phyloP scores from a whole-genome alignment of 2,329 filamentous ascomycete species.

The Hypoxylon sp. region DNA sequence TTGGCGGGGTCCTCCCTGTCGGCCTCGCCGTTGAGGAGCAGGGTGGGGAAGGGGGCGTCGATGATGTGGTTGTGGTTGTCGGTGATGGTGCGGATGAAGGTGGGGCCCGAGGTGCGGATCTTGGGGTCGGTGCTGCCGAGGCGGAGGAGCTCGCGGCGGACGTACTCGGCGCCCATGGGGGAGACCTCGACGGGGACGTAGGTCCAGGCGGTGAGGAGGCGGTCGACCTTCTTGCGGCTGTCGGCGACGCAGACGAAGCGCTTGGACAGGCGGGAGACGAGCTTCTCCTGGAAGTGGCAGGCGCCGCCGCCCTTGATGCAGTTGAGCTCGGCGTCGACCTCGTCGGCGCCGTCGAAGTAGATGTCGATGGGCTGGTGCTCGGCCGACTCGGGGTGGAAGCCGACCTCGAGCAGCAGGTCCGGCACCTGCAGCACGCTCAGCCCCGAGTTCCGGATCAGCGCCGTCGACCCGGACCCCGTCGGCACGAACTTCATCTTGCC shows the following conservation, averaged over 20 bases:
- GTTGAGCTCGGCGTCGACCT: constrained; percentile 93
- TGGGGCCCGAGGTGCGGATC: constrained; percentile 75
- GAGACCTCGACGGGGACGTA: constrained; percentile 92
- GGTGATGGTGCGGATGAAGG: constrained; percentile 85
- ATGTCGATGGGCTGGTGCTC: constrained; percentile 74
- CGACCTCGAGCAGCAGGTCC: constrained; percentile 66
- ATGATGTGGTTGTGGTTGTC: constrained; percentile 91
- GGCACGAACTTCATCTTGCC: constrained; percentile 83
- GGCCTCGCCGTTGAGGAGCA: constrained; percentile 62
- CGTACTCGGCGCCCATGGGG: constrained; percentile 80
- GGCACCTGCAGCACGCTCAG: constrained; percentile 81
- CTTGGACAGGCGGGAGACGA: constrained; percentile 84
- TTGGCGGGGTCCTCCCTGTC: constrained; percentile 62
- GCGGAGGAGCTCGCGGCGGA: constrained; percentile 73
- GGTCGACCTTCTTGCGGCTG: constrained; percentile 84
- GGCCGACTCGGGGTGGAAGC: constrained; percentile 50
- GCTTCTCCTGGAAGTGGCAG: constrained; percentile 97
- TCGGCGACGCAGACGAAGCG: constrained; percentile 92
- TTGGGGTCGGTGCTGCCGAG: constrained; percentile 77
- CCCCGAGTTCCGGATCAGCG: constrained; percentile 82
- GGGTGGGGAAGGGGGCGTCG: constrained; percentile 84
- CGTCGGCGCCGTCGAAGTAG: constrained; percentile 95
- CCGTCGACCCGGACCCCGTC: constrained; percentile 89
- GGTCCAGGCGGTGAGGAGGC: constrained; percentile 79
- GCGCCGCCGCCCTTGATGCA: constrained; percentile 98